Evolutionary conservation across 768 basidiomycete genomes (phyloP), one percentile per base, ranked within the genome.

Genomic region (Ramaria sp.): DNA sequence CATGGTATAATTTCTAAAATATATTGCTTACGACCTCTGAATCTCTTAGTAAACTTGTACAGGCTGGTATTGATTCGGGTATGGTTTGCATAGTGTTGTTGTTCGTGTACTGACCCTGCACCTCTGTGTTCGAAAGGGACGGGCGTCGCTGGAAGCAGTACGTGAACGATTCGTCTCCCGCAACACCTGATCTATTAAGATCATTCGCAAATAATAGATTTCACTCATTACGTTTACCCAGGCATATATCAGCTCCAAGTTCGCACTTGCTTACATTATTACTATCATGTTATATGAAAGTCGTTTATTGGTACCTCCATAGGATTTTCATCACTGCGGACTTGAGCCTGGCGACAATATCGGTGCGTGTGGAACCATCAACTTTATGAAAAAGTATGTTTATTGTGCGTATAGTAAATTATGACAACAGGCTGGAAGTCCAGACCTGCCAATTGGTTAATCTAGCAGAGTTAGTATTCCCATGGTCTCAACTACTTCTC

Each of bases 281-380:
- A 8, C 34, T 16, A n/a, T 37, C 20, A 32, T 18, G 13, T 22
- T 25, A 56, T 16, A 22, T 30, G 67, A 66, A 49, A 48, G 62
- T 7, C 7, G 25, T 47, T 52, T 58, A 24, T 41, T 38, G 20
- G n/a, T n/a, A n/a, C n/a, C n/a, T n/a, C 34, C 15, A 24, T 48
- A 75, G 68, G 70, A 82, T 63, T 83, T 84, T 64, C 82, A 85
- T 58, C 76, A 82, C 62, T 83, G 81, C 59, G 79, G 82, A 3
- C 67, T 79, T 27, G 73, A 76, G 48, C 64, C 76, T 0, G 64
- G 62, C 1, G 75, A 83, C 58, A 69, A 74, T 52, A 81, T 83
- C 52, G 42, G 52, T 53, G 7, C 27, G 37, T 43, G 8, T 25
- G 12, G 22, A 34, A 13, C 20, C 16, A 6, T 43, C 39, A 18